Evolutionary conservation across 1,284 basidiomycete genomes (phyloP).

Genomic region (Malassezia caprae): DNA sequence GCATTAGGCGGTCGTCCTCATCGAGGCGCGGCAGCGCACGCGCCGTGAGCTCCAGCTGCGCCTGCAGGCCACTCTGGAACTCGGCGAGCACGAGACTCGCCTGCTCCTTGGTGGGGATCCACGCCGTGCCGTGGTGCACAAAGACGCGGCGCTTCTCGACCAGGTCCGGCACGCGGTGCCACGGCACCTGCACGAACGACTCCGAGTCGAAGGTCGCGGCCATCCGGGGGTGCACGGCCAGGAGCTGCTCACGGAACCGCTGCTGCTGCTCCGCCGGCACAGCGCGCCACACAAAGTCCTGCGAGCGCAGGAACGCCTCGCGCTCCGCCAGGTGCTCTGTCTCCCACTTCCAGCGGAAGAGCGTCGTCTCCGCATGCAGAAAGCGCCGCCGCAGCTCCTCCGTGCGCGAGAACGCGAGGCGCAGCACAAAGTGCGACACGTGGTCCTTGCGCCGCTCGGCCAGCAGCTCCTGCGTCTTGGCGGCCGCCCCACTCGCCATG

Average conservation of each 20-base stretch:
- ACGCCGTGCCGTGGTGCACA: constrained; percentile 73
- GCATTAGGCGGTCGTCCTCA: constrained; percentile 82
- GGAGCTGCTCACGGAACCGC: constrained; percentile 54
- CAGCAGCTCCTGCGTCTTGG: constrained; percentile 50
- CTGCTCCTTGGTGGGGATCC: constrained; percentile 71
- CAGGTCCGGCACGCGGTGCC: constrained; percentile 87
- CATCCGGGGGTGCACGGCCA: constrained; percentile 35
- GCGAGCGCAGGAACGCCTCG: constrained; percentile 62
- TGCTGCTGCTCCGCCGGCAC: constrained; percentile 59
- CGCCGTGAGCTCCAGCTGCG: constrained; percentile 77
- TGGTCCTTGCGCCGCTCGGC: constrained; percentile 74
- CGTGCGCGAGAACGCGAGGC: constrained; percentile 88
- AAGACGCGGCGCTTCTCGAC: constrained; percentile 75
- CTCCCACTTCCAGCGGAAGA: constrained; percentile 79
- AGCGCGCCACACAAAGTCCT: constrained; percentile 68
- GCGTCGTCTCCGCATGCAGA: constrained; percentile 71
- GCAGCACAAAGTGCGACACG: constrained; percentile 84
- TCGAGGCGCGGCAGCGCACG: constrained; percentile 84
- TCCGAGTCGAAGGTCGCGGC: constrained; percentile 52
- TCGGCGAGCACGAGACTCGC: constrained; percentile 81
- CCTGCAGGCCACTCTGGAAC: constrained; percentile 66
- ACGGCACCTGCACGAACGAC: constrained; percentile 64
- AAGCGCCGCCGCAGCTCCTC: constrained; percentile 85
- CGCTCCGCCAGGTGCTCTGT: constrained; percentile 59
- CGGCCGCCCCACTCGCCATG: constrained; percentile 48